Conservation (phyloP, 2,329 filamentous ascomycete species). For the Calonectria leucothoes region DNA sequence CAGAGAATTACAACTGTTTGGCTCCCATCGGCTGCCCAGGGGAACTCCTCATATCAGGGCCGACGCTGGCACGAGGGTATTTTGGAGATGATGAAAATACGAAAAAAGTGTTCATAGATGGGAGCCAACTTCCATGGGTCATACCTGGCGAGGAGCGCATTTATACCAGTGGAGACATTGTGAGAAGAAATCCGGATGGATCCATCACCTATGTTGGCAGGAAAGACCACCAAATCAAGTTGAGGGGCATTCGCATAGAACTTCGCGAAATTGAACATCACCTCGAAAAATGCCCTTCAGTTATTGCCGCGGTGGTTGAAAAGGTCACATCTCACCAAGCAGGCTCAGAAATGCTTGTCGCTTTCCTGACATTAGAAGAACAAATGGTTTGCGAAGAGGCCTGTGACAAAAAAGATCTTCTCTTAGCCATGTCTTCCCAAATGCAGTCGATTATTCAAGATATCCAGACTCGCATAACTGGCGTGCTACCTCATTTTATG, state of each 20-base stretch:
- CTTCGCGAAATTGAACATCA: background rate
- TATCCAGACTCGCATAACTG: background rate
- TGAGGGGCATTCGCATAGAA: background rate
- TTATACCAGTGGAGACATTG: background rate
- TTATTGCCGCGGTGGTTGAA: background rate
- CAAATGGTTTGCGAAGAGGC: too few relatives aligned
- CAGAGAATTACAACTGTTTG: background rate
- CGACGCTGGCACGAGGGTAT: background rate
- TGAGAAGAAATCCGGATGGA: background rate
- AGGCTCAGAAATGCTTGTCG: background rate
- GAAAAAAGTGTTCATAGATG: background rate
- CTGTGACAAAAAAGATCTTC: background rate
- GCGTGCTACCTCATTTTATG: background rate
- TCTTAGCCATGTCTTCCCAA: background rate
- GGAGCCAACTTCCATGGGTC: background rate
- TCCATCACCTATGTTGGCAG: background rate
- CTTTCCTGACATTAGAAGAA: background rate
- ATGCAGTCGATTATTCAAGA: background rate
- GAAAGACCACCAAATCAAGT: background rate
- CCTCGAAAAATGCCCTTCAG: background rate
- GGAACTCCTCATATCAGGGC: background rate
- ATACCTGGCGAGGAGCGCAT: background rate
- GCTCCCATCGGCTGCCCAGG: background rate
- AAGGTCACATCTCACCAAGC: background rate
- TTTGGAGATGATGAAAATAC: background rate